Base-by-base conservation (phyloP, 495 filamentous ascomycete genomes). In the Hypoxylon fragiforme region DNA sequence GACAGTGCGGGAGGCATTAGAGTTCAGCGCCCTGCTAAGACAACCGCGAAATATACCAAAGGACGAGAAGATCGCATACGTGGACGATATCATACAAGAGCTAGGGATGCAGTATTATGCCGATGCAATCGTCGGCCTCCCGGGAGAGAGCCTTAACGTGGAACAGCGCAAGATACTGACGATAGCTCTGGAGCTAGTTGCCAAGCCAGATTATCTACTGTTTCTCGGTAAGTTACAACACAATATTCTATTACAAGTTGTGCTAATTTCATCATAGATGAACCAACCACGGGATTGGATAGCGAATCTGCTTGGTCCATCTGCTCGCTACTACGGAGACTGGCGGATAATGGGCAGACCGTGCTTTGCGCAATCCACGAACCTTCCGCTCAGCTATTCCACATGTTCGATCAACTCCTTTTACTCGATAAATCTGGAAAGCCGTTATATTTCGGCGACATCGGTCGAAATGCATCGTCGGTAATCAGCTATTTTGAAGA, bases 331-430 rank as follows among this genome's bases (percentile, higher is more conserved):
- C 77, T 96, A 36, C 78, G 87, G 48, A 92, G 91, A 68, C 74
- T 96, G 16, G 86, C 89, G 34, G 84, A 88, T 64, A 84, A 80
- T 61, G 90, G 90, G 4, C 90, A 95, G 68, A 87, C 91, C 18
- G 86, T 96, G 66, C 78, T 96, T 7, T 92, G 89, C 66, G 95
- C 91, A 4, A 96, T 97, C 50, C 92, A 97, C 67, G 92, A 97
- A 57, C 91, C 91, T 3, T 91, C 87, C 0, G 88, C 90, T 21
- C 87, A 91, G 81, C 12, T 82, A 1, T 79, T 82, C 34, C 72
- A 76, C 21, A 68, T 71, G 2, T 81, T 81, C 30, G 79, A 82
- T 50, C 71, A 66, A 1, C 61, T 82, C 3, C 59, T 82, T 2
- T 63, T 83, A 0, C 70, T 85, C 14, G 75, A 73, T 7, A 75